phyloP scores from a whole-genome alignment of 805 yeast genomes.

The Teunomyces pallodes region DNA sequence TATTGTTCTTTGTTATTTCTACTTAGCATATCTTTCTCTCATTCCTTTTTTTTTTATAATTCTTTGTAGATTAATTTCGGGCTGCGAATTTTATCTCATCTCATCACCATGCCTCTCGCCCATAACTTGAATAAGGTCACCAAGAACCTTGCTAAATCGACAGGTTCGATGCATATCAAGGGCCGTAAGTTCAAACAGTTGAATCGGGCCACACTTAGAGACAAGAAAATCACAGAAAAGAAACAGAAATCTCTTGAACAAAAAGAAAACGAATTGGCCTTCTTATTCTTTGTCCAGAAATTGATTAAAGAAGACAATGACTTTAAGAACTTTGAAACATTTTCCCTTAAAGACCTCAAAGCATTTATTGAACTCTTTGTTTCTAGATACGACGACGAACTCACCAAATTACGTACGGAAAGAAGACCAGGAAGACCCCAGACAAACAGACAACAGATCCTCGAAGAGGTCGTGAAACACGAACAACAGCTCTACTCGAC shows the following conservation, averaged over 20 bases:
- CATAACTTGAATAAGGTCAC: slow-evolving; percentile 66
- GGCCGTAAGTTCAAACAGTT: slow-evolving; percentile 86
- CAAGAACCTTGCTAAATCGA: slow-evolving; percentile 54
- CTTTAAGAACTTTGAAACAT: slow-evolving; percentile 36
- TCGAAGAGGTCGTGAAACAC: slow-evolving; percentile 59
- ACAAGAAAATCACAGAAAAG: slow-evolving; percentile 60
- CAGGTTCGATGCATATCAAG: slow-evolving; percentile 71
- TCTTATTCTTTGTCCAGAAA: slow-evolving; percentile 59
- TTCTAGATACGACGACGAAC: slow-evolving; percentile 71
- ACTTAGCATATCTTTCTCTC: no score
- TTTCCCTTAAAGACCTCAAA: slow-evolving; percentile 58
- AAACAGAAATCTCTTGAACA: slow-evolving; percentile 58
- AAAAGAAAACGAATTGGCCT: slow-evolving; percentile 57
- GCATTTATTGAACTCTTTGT: slow-evolving; percentile 60
- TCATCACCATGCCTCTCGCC: slow-evolving; percentile 57
- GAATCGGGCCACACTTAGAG: slow-evolving; percentile 83
- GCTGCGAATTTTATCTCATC: not conserved
- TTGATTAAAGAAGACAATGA: slow-evolving; percentile 34
- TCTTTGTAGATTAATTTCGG: no score
- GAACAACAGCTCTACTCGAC: slow-evolving; percentile 63
- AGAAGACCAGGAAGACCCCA: slow-evolving; percentile 91
- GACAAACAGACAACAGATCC: slow-evolving; percentile 60
- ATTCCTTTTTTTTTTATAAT: no score
- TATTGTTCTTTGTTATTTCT: no score
- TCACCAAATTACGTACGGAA: slow-evolving; percentile 54